Evolutionary conservation across 169 alveolate species (phyloP).

Genomic region (Babesia bigemina): DNA sequence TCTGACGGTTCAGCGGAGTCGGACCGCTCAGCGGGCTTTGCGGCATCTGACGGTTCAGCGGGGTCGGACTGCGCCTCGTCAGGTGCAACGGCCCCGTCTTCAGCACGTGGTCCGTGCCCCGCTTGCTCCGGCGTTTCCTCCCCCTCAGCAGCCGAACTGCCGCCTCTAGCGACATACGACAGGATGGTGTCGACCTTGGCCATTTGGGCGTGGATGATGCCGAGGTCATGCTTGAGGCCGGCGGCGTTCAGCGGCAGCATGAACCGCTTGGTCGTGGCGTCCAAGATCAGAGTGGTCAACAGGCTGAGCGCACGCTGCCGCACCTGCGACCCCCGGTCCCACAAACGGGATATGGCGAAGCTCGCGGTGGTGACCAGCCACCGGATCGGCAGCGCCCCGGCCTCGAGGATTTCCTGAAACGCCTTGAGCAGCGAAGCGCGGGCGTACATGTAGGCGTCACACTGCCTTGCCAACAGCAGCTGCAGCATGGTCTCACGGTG

Average conservation of each 20-base stretch:
- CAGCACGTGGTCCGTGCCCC: neutral
- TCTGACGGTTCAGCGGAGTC: neutral
- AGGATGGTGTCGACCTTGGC: constrained; percentile 17
- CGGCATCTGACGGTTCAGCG: neutral
- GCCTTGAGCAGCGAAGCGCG: constrained; percentile 73
- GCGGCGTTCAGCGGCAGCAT: constrained; percentile 57
- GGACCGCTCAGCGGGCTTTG: constrained; percentile 5
- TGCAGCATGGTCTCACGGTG: constrained; percentile 60
- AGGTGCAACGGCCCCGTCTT: no score
- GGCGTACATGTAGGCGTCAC: constrained; percentile 77
- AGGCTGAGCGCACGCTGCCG: constrained; percentile 77
- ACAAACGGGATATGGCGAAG: constrained; percentile 69
- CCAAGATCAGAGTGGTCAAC: constrained; percentile 67
- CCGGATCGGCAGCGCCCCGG: constrained; percentile 73
- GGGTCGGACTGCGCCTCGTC: no score
- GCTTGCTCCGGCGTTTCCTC: neutral
- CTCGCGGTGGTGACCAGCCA: constrained; percentile 62
- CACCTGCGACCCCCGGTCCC: constrained; percentile 78
- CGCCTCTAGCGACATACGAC: neutral
- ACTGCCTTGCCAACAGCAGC: constrained; percentile 68
- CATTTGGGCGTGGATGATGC: constrained; percentile 38
- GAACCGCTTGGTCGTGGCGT: constrained; percentile 69
- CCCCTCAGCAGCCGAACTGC: neutral
- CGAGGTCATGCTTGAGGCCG: constrained; percentile 57
- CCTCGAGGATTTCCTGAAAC: constrained; percentile 72